Evolutionary conservation across 176 grass and related monocot species (phyloP), one percentile per base, ranked within the genome.

Genomic region (Alopecurus myosuroides): DNA sequence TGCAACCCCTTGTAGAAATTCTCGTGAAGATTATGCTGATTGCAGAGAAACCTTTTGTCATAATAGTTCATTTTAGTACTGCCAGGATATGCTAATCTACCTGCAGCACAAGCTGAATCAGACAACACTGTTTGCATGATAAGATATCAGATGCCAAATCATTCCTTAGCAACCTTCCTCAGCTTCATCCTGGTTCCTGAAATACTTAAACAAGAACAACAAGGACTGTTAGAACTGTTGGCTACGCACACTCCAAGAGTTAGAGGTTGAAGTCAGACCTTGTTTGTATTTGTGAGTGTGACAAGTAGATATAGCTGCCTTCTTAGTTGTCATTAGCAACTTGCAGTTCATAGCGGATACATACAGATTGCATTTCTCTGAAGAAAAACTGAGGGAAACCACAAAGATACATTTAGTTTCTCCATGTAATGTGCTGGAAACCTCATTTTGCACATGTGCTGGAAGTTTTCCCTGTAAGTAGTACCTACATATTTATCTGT

Each of bases 141-240:
- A 92, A 67, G 78, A 76, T 91, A 20, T 77, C 48, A 25, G 92
- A 97, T 79, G 92, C 88, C 4, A 89, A 63, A 30, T 68, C 60
- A 37, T 95, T 95, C 79, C 49, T 98, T 76, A 80, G 33, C 20
- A 83, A 87, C 50, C 81, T 98, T 87, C 66, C 83, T 28, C 63
- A 92, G 64, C 84, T 94, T 83, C 76, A 89, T 92, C 91, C 87
- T n/a, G n/a, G n/a, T n/a, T n/a, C n/a, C n/a, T 58, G 90, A 86
- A 68, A 86, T 91, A 86, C 84, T 84, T 42, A 84, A 93, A 84
- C 51, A 84, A 41, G 84, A 89, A 84, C 77, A 72, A 10, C 62
- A 89, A 50, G 79, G 58, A 37, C 72, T 94, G 51, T 61, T 80
- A 73, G 82, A 89, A 76, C 37, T 74, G 36, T 77, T 97, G 49